Evolutionary conservation across 257 asterid species (phyloP).

Genomic region (Oldenlandia corymbosa): DNA sequence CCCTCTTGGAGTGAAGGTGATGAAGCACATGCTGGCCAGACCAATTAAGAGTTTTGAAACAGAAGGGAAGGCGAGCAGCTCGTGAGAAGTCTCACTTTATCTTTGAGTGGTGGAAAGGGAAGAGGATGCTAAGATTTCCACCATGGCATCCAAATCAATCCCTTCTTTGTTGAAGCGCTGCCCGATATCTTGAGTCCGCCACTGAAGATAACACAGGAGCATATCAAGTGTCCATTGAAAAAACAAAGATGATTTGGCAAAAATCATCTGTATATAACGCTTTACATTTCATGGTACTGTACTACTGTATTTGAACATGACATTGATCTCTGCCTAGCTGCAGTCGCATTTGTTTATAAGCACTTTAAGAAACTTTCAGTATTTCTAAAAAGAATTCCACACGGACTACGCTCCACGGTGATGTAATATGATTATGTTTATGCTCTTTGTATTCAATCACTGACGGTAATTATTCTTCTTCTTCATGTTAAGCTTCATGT

Average conservation of each 20-base stretch:
- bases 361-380: neutral
- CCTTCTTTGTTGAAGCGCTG: neutral
- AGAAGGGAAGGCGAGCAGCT: conserved; percentile 30
- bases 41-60: conserved; percentile 35
- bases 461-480: neutral
- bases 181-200: conserved; percentile 10
- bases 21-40: conserved; percentile 50
- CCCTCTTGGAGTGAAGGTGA: conserved; percentile 65
- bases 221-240: neutral
- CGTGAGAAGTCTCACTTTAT: conserved; percentile 18
- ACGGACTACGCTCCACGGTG: neutral
- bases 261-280: conserved; percentile 27
- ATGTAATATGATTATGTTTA: neutral
- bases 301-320: neutral
- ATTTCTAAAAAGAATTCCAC: neutral
- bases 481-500: too few species aligned
- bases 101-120: conserved; percentile 14
- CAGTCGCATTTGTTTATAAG: neutral
- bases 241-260: conserved; percentile 12
- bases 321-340: conserved; percentile 11
- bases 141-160: neutral
- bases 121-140: conserved; percentile 2
- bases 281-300: conserved; percentile 16
- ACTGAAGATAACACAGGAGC: conserved; percentile 5
- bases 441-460: neutral